Conservation (phyloP, 2,329 filamentous ascomycete species). For the Phialophora macrospora region DNA sequence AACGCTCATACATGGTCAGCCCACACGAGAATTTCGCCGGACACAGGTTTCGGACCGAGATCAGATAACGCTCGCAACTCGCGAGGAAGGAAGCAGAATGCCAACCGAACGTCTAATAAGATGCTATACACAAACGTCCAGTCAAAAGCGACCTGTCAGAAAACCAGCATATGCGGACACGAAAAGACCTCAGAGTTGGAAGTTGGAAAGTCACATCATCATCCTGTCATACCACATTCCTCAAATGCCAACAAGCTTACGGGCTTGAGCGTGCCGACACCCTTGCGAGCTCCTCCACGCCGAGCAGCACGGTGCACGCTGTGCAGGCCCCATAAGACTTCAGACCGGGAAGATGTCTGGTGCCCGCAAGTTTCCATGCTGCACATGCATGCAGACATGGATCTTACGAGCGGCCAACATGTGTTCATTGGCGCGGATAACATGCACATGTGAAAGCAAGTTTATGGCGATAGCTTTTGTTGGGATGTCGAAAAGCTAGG, state of each 20-base stretch:
- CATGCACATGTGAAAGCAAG: constrained; percentile 16
- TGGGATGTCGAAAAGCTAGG: constrained; percentile 11
- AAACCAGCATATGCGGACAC: constrained; percentile 1
- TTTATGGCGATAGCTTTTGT: constrained; percentile 6
- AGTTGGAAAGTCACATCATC: constrained; percentile 9
- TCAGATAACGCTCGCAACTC: not conserved
- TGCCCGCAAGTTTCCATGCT: constrained; percentile 16
- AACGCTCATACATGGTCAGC: not conserved
- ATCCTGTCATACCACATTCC: constrained; percentile 16
- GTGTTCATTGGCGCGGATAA: constrained; percentile 18
- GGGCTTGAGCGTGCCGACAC: not conserved
- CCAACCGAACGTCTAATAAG: not conserved
- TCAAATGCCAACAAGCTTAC: constrained; percentile 7
- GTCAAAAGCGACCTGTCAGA: not conserved
- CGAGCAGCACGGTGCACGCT: constrained; percentile 12
- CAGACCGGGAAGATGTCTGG: constrained; percentile 16
- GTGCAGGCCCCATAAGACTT: constrained; percentile 10
- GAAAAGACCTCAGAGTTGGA: not conserved
- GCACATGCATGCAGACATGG: constrained; percentile 10
- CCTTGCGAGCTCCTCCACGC: constrained; percentile 1
- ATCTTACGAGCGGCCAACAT: constrained; percentile 9
- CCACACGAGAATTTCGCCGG: not conserved
- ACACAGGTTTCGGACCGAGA: not conserved
- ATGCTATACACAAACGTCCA: not conserved
- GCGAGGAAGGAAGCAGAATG: not conserved